Evolutionary conservation across 169 alveolate genomes (phyloP), one percentile per base, ranked within the genome.

Genomic region (Plasmodium gonderi): DNA sequence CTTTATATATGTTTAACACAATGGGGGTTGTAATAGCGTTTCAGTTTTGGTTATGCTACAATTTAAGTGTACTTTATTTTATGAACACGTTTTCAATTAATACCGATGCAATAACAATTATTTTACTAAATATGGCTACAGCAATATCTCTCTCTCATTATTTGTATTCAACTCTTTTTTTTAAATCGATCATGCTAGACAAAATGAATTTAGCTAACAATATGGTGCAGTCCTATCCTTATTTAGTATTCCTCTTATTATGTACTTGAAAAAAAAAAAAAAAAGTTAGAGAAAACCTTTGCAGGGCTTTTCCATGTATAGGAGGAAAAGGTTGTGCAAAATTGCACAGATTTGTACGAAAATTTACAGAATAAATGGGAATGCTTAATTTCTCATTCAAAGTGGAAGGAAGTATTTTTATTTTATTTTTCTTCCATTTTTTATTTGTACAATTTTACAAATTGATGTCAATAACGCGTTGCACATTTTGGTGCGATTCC

Each of bases 71-170:
- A 23, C 14, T 87, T 23, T 87, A 75, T 40, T 75, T 74, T 40
- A 75, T 40, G 26, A 38, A 87, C 31, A 49, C 36, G 20, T 87
- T 87, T 36, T 29, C 78, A 26, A 31, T 87, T 14, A 87, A 87
- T 44, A 87, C 93, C 3, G 93, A 87, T 33, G 64, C 79, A 7
- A 49, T 87, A 36, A 42, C 80, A 7, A 51, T 87, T 20, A 87
- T 76, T 40, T 54, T 87, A 20, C 9, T 87, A n/a, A 51, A 75
- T 26, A 75, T 76, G 26, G 36, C 51, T 17, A 20, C 93, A 17
- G 54, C 31, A 44, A 74, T 87, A 75, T 87, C 93, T 14, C 11
- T 87, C 12, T 74, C 89, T 7, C 85, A 87, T 14, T 87, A 87
- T 42, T 23, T 87, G 44, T 87, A 75, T 75, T 40, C 79, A 3